Conservation (phyloP, 441 rosid species). For the Francoa sonchifolia region DNA sequence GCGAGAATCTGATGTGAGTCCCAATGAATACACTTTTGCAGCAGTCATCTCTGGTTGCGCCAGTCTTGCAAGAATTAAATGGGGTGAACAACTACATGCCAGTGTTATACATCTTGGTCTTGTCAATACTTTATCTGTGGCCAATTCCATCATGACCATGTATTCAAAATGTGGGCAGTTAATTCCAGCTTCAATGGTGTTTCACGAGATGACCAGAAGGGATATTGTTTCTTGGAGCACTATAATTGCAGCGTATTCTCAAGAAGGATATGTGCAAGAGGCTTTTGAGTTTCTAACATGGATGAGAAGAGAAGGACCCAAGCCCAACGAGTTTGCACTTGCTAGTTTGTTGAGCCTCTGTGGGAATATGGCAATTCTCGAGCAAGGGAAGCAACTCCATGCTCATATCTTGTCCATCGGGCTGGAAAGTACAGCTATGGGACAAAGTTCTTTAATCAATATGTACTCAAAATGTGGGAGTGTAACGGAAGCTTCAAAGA, state of each 20-base stretch:
- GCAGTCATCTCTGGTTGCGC: constrained; percentile 56
- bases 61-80: constrained; percentile 41
- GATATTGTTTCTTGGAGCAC: constrained; percentile 90
- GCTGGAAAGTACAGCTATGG: constrained; percentile 33
- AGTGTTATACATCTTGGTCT: constrained; percentile 41
- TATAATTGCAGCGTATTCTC: constrained; percentile 56
- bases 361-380: constrained; percentile 65
- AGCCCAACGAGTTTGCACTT: constrained; percentile 60
- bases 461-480: constrained; percentile 95
- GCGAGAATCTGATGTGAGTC: constrained; percentile 38
- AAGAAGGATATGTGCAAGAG: constrained; percentile 52
- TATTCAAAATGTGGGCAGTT: constrained; percentile 58
- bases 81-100: constrained; percentile 82
- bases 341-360: constrained; percentile 71
- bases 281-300: constrained; percentile 48
- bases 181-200: constrained; percentile 38
- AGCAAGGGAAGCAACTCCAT: constrained; percentile 77
- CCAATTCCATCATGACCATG: constrained; percentile 65
- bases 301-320: constrained; percentile 71
- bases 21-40: constrained; percentile 67
- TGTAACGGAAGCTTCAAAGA: constrained; percentile 50
- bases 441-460: constrained; percentile 61
- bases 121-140: constrained; percentile 36
- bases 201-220: constrained; percentile 40
- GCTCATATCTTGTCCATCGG: constrained; percentile 47